phyloP scores from a whole-genome alignment of 73 alveolate species.

The Halteria grandinella region DNA sequence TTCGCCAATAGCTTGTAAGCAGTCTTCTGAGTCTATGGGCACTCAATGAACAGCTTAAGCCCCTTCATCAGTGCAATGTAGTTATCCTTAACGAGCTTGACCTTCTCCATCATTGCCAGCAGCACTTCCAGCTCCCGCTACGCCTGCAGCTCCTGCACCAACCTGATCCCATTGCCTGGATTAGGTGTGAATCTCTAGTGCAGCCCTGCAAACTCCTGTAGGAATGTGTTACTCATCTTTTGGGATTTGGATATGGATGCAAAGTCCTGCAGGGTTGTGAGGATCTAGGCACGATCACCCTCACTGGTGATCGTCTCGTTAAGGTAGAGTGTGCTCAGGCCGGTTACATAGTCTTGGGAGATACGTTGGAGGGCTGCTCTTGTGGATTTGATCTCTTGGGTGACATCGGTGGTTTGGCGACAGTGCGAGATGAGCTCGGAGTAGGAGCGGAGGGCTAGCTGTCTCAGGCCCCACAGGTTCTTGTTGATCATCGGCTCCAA shows the following conservation, averaged over 20 bases:
- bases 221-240: conserved; percentile 47
- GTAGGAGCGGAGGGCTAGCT: conserved; percentile 21
- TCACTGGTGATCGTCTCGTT: conserved; percentile 1
- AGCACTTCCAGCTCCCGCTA: conserved; percentile 24
- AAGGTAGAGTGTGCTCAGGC: conserved; percentile 27
- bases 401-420: background rate
- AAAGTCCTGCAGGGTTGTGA: conserved; percentile 29
- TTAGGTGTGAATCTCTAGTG: conserved; percentile 13
- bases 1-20: conserved; percentile 49
- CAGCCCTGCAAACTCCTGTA: conserved; percentile 25
- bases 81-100: conserved; percentile 43
- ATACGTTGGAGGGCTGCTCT: conserved; percentile 47
- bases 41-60: conserved; percentile 33
- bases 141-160: conserved; percentile 35
- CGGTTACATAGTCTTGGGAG: conserved; percentile 30
- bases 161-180: conserved; percentile 20
- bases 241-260: background rate
- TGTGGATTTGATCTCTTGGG: conserved; percentile 38
- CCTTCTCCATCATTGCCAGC: conserved; percentile 33
- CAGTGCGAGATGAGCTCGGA: conserved; percentile 32
- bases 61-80: conserved; percentile 39
- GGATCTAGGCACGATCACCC: conserved; percentile 42
- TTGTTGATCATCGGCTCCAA: conserved; percentile 52
- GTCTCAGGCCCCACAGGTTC: conserved; percentile 22
- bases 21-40: conserved; percentile 9